Percentiles rank a stretch among this genome's conserved stretches.
Conservation (phyloP, 1,139 yeast genomes). For the Suhomyces terraborum region DNA sequence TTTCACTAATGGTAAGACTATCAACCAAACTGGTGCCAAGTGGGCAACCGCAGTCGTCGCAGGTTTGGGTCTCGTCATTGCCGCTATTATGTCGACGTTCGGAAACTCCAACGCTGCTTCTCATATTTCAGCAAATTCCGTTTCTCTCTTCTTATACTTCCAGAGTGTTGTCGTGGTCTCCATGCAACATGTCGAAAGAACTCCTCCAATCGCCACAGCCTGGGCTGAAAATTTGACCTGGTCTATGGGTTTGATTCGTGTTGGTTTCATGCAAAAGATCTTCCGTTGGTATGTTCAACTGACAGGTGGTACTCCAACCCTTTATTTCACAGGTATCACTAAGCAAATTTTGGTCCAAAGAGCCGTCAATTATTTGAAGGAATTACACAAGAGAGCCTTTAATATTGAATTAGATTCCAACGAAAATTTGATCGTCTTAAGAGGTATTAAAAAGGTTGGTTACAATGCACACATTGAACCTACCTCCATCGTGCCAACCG, state of each 20-base stretch:
- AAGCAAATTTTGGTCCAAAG: constrained; percentile 70
- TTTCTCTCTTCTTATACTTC: constrained; percentile 71
- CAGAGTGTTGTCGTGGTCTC: constrained; percentile 74
- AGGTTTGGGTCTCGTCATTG: constrained; percentile 70
- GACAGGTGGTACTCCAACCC: constrained; percentile 73
- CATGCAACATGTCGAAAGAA: constrained; percentile 70
- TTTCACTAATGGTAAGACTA: constrained; percentile 73
- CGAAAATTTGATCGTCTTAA: constrained; percentile 57
- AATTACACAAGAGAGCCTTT: constrained; percentile 28
- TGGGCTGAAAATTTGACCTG: constrained; percentile 84
- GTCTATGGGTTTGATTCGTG: constrained; percentile 80
- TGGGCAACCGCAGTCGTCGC: constrained; percentile 86
- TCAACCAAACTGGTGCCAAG: constrained; percentile 72
- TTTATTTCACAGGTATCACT: constrained; percentile 58
- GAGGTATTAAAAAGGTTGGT: constrained; percentile 79
- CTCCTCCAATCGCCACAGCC: constrained; percentile 78
- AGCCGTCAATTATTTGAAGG: constrained; percentile 37
- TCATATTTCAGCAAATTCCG: constrained; percentile 73
- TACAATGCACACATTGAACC: constrained; percentile 68
- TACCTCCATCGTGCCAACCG: constrained; percentile 72
- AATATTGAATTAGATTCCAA: constrained; percentile 40
- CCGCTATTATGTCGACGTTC: constrained; percentile 68
- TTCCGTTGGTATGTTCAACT: constrained; percentile 81
- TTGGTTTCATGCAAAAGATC: constrained; percentile 70
- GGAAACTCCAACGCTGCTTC: constrained; percentile 82